Evolutionary conservation across 345 rosid genomes (phyloP).

Genomic region (Lumnitzera racemosa): DNA sequence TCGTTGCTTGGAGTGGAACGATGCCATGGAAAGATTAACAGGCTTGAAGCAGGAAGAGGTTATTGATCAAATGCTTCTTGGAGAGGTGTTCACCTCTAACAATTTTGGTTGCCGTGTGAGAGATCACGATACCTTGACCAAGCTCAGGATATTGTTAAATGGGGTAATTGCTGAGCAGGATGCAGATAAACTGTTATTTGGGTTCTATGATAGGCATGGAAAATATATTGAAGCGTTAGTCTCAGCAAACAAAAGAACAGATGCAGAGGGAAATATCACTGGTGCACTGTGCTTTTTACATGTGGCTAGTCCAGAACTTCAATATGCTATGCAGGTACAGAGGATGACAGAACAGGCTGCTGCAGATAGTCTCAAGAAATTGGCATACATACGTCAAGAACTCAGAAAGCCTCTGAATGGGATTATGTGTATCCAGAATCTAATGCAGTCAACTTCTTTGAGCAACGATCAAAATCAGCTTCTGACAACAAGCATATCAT

Average conservation of each 20-base stretch:
- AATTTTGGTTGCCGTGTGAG: slow-evolving; percentile 56
- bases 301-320: slow-evolving; percentile 73
- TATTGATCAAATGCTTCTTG: slow-evolving; percentile 49
- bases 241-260: slow-evolving; percentile 52
- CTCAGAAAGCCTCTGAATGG: slow-evolving; percentile 49
- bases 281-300: slow-evolving; percentile 72
- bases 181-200: slow-evolving; percentile 51
- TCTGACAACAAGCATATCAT: slow-evolving; percentile 37
- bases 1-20: slow-evolving; percentile 71
- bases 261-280: slow-evolving; percentile 49
- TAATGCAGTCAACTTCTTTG: slow-evolving; percentile 44
- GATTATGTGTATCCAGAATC: slow-evolving; percentile 41
- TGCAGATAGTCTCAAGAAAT: slow-evolving; percentile 41
- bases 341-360: slow-evolving; percentile 65
- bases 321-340: slow-evolving; percentile 67
- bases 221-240: slow-evolving; percentile 58
- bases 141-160: slow-evolving; percentile 55
- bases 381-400: slow-evolving; percentile 62
- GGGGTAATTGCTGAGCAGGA: slow-evolving; percentile 49
- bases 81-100: slow-evolving; percentile 64
- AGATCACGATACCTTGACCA: slow-evolving; percentile 60
- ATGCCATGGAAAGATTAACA: slow-evolving; percentile 72
- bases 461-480: slow-evolving; percentile 51
- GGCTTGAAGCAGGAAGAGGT: slow-evolving; percentile 74
- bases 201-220: slow-evolving; percentile 56